Evolutionary conservation across 208 protist species (phyloP), one percentile per base, ranked within the genome.

Genomic region (Wallacemonas collosoma): DNA sequence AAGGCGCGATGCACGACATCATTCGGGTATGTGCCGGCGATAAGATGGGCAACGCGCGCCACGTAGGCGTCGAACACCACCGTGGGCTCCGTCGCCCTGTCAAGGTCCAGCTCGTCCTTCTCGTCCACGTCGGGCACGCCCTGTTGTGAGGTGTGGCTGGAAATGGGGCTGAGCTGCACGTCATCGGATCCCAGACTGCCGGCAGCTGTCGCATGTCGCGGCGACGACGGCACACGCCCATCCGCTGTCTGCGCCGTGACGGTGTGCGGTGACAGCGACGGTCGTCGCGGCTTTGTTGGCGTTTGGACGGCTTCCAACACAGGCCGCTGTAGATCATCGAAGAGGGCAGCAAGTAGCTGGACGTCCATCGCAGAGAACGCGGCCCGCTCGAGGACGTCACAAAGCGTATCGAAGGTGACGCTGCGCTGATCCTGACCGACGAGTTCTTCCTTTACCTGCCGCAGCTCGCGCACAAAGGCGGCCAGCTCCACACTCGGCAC

Each of bases 61-160:
- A 93, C 69, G 61, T 91, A 89, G 12, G 90, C 84, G 62, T 93
- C 87, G 53, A 95, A 95, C 54, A 71, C 65, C 39, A 94, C 84
- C 15, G 38, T 72, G 2, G 73, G 71, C 36, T 73, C 66, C 17
- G 71, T 73, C 64, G 15, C 35, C 2, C 81, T 78, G 0, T 65
- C 41, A 9, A 41, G 36, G 56, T 7, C 26, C 26, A 26, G 26
- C 26, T 26, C 36, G 56, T 44, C 38, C 8, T 62, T 38, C 6
- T 5, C 38, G 35, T 62, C 15, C 51, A 35, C 56, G 36, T 62
- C 56, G 8, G 4, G 35, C 14, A 5, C 56, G 62, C 47, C 55
- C 15, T 14, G 7, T 64, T 62, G 17, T 6, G 56, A 62, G 6
- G 56, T 15, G 8, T 1, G 4, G 56, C 56, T 62, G 36, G 15